phyloP scores from a whole-genome alignment of 495 filamentous ascomycete genomes.

The Lasiosphaeriaceae sp. region DNA sequence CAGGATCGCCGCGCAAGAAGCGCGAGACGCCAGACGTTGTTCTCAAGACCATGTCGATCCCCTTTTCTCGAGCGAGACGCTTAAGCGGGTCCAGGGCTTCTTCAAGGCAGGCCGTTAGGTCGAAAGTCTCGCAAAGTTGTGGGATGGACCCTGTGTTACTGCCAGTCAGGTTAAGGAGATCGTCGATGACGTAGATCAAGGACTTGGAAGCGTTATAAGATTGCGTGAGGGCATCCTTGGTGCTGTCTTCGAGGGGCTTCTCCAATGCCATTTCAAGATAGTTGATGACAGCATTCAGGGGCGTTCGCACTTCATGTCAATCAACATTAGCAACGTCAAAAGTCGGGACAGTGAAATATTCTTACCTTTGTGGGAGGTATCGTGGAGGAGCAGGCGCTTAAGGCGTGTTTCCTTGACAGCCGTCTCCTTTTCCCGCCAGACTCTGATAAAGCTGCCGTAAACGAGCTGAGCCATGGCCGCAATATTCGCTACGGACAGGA shows the following conservation, averaged over 20 bases:
- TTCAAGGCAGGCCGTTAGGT: constrained; percentile 58
- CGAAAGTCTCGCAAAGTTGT: constrained; percentile 68
- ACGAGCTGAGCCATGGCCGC: constrained; percentile 78
- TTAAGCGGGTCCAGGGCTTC: constrained; percentile 65
- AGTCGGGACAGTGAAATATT: background rate
- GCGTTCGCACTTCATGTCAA: constrained; percentile 63
- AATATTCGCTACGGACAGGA: constrained; percentile 52
- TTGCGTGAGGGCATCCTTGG: constrained; percentile 68
- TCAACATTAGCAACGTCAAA: background rate
- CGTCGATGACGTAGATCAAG: constrained; percentile 87
- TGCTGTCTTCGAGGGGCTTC: constrained; percentile 66
- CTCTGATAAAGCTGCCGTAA: constrained; percentile 69
- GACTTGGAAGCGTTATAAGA: constrained; percentile 87
- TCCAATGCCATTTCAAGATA: constrained; percentile 84
- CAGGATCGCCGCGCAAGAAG: constrained; percentile 65
- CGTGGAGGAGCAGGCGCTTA: constrained; percentile 69
- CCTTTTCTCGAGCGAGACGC: constrained; percentile 66
- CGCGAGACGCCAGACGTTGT: constrained; percentile 56
- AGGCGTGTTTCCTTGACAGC: constrained; percentile 55
- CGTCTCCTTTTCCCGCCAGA: constrained; percentile 75
- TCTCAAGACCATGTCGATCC: constrained; percentile 56
- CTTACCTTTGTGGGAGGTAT: constrained; percentile 62
- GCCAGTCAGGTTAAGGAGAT: constrained; percentile 78
- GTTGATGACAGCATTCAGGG: constrained; percentile 84
- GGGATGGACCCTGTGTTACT: constrained; percentile 68